Conservation (phyloP, 2,329 filamentous ascomycete species). For the Pyricularia sp. region DNA sequence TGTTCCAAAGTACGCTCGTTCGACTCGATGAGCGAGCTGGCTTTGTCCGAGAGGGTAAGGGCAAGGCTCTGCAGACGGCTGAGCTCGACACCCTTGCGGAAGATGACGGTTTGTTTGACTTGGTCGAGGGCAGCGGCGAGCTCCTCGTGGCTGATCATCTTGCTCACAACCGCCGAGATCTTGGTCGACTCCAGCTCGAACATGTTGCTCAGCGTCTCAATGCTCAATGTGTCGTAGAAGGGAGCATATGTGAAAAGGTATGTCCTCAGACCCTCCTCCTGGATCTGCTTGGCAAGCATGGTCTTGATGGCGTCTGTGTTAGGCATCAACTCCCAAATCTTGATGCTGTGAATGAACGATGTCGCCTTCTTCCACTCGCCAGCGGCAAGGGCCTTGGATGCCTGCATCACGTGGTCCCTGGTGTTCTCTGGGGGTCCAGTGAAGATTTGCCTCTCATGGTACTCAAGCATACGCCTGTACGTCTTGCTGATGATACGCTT, state of each 20-base stretch:
- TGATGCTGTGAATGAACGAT: conserved; percentile 90
- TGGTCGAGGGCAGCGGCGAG: conserved; percentile 92
- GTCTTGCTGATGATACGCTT: conserved; percentile 99
- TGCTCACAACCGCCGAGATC: conserved; percentile 88
- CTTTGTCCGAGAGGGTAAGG: conserved; percentile 89
- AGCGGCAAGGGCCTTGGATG: conserved; percentile 87
- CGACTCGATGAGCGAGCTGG: conserved; percentile 85
- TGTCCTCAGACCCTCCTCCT: conserved; percentile 93
- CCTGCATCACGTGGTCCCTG: conserved; percentile 97
- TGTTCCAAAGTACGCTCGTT: conserved; percentile 98
- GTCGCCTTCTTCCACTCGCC: conserved; percentile 98
- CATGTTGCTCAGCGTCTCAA: conserved; percentile 78
- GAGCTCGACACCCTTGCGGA: conserved; percentile 98
- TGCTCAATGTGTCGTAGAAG: conserved; percentile 92
- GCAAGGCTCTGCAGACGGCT: conserved; percentile 91
- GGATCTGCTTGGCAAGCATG: conserved; percentile 96
- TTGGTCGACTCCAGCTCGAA: conserved; percentile 88
- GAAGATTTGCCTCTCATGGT: conserved; percentile 98
- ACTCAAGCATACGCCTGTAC: conserved; percentile 97
- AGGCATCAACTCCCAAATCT: conserved; percentile 98
- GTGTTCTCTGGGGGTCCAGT: conserved; percentile 98
- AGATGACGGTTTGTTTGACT: conserved; percentile 93
- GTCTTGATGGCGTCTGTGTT: conserved; percentile 85
- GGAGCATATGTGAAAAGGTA: conserved; percentile 99
- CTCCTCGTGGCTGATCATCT: conserved; percentile 99